Base-by-base conservation (phyloP, 2,329 filamentous ascomycete genomes). In the Alternaria solani region DNA sequence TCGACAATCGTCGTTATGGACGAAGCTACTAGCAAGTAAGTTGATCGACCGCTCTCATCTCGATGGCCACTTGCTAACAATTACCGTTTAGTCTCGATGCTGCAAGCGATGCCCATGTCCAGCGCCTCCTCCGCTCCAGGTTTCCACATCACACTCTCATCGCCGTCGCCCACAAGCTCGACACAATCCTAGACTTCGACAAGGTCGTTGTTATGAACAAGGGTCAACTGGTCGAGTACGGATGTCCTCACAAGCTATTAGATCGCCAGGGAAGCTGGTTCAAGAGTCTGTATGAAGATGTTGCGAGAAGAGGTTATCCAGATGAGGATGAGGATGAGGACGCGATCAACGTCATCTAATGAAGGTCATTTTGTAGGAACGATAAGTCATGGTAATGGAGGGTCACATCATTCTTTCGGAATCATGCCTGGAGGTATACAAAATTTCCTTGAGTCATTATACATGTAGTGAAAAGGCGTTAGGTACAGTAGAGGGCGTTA, bases 131-230 rank as follows among this genome's bases (percentile, higher is more conserved):
- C 55, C 81, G 85, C 47, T 80, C 81, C 30, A 79, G 79, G 25
- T 88, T 89, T 69, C 72, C 75, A 2, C 79, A 78, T 4, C 85
- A 86, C 61, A 91, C 89, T 0, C 84, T 91, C 55, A 80, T 88
- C 51, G 81, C 83, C 0, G 83, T 88, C 2, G 85, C 85, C 5
- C 86, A 88, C 73, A 84, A 85, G 28, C 77, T 88, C 42, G 81
- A 85, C 38, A 85, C 85, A 57, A 84, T 88, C 14, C 76, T 84
- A 61, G 82, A 84, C 54, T 86, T 84, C 67, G 84, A 87, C 66
- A 74, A 73, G 25, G 81, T 87, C 28, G 78, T 82, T 1, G 82
- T 87, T 7, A 80, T 87, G 77, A 82, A 86, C 26, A 72, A 75
- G 8, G 85, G 85, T 3, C 67, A 68, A 48, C 71, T 86, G 9